Percentiles rank a stretch among this genome's conserved stretches.
phyloP scores from a whole-genome alignment of 108 stramenopile genomes.

The Nitzschia sp. region DNA sequence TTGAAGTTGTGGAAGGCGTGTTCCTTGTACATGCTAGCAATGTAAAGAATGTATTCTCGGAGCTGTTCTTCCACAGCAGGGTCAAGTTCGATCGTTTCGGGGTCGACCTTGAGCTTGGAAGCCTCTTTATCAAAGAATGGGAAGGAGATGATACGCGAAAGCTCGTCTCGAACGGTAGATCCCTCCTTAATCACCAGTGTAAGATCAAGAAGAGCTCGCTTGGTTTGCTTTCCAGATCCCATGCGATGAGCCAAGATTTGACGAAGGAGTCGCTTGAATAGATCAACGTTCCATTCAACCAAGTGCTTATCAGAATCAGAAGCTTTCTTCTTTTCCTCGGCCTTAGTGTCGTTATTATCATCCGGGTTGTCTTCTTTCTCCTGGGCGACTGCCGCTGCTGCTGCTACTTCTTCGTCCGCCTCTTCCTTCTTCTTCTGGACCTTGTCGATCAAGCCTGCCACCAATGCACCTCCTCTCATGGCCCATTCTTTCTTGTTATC shows the following conservation, averaged over 20 bases:
- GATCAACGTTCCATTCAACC: constrained; percentile 28
- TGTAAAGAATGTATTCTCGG: constrained; percentile 21
- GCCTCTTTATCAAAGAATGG: constrained; percentile 26
- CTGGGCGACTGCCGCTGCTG: background rate
- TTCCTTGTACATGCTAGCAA: constrained; percentile 29
- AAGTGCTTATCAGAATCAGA: constrained; percentile 11
- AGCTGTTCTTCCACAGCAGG: constrained; percentile 14
- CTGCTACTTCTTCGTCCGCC: background rate
- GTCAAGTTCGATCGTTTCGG: constrained; percentile 12
- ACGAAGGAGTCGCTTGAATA: constrained; percentile 18
- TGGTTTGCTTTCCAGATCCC: background rate
- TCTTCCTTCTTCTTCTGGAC: background rate
- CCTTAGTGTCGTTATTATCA: background rate
- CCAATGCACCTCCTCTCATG: constrained; percentile 3
- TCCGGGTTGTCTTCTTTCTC: background rate
- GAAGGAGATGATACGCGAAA: constrained; percentile 10
- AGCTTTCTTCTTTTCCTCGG: background rate
- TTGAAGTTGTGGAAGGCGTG: constrained; percentile 49
- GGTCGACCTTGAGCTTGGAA: constrained; percentile 21
- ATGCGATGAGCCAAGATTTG: constrained; percentile 22
- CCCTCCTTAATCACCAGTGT: constrained; percentile 8
- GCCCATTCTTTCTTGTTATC: constrained; percentile 23
- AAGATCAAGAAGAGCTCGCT: background rate
- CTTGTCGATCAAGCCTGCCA: background rate
- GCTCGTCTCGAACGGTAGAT: constrained; percentile 20